Evolutionary conservation across 441 rosid genomes (phyloP).

Genomic region (Brassica hybrid): DNA sequence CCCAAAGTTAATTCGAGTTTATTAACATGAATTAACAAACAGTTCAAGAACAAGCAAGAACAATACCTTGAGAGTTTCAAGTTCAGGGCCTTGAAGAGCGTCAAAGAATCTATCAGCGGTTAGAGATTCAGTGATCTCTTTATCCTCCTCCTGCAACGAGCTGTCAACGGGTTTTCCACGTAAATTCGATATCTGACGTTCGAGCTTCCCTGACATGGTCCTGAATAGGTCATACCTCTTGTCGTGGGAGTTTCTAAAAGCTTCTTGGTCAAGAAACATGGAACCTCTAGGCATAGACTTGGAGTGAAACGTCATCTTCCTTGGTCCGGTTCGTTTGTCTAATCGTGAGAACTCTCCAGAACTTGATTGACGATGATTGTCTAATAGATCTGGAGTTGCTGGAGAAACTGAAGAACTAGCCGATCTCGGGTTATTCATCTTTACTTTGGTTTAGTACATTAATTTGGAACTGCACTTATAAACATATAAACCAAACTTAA

Average conservation of each 20-base stretch:
- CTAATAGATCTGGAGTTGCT: slow-evolving; percentile 20
- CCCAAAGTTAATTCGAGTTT: no score
- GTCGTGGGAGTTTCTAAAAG: slow-evolving; percentile 43
- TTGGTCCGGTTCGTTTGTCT: slow-evolving; percentile 23
- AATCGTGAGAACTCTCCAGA: slow-evolving; percentile 27
- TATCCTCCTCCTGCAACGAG: not conserved
- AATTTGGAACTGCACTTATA: not conserved
- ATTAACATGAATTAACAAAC: no score
- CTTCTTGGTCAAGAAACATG: slow-evolving; percentile 35
- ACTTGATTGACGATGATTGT: slow-evolving; percentile 18
- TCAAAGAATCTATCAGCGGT: slow-evolving; percentile 77
- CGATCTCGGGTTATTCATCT: slow-evolving; percentile 31
- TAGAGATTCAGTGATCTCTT: slow-evolving; percentile 51
- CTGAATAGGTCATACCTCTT: slow-evolving; percentile 74
- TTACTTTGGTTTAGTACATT: slow-evolving; percentile 13
- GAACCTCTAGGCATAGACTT: slow-evolving; percentile 68
- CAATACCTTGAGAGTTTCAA: no score
- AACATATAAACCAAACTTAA: not conserved
- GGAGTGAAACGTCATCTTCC: slow-evolving; percentile 51
- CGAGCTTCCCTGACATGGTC: slow-evolving; percentile 90
- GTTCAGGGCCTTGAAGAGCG: slow-evolving; percentile 77
- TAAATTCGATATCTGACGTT: slow-evolving; percentile 65
- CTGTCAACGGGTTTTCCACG: not conserved
- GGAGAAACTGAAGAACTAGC: slow-evolving; percentile 29
- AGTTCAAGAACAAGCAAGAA: no score